Conservation (phyloP, 2,329 filamentous ascomycete genomes). For the Alternaria atra region DNA sequence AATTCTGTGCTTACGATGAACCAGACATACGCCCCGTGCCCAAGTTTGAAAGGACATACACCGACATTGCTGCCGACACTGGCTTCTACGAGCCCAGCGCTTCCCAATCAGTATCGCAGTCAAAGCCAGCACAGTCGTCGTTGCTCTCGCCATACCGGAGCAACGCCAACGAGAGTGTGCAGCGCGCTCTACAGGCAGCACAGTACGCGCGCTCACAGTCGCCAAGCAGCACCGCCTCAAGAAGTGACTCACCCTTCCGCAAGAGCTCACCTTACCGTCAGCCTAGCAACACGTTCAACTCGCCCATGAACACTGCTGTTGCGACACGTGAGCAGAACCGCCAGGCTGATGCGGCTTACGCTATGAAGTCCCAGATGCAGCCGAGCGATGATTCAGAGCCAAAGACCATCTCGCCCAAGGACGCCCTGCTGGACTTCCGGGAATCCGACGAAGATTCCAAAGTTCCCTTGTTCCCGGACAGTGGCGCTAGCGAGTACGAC, state of each 20-base stretch:
- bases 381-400: constrained; percentile 57
- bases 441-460: constrained; percentile 75
- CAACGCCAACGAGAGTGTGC: constrained; percentile 64
- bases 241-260: constrained; percentile 84
- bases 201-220: constrained; percentile 73
- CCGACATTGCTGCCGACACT: constrained; percentile 81
- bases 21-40: constrained; percentile 66
- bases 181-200: constrained; percentile 79
- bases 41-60: constrained; percentile 86
- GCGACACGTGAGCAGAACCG: constrained; percentile 70
- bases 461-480: constrained; percentile 76
- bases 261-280: constrained; percentile 65
- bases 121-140: constrained; percentile 61
- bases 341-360: constrained; percentile 64
- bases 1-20: constrained; percentile 73
- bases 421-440: constrained; percentile 85
- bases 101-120: constrained; percentile 53
- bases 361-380: constrained; percentile 52
- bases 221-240: constrained; percentile 60
- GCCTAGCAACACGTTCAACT: constrained; percentile 54
- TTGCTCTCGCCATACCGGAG: constrained; percentile 60
- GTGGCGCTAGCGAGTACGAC: constrained; percentile 63
- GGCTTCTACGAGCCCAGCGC: constrained; percentile 79
- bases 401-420: constrained; percentile 94
- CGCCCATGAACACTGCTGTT: constrained; percentile 61